Evolutionary conservation across 148 eudicot genomes (phyloP), one percentile per base, ranked within the genome.

Genomic region (Rhododendron ferrugineum): DNA sequence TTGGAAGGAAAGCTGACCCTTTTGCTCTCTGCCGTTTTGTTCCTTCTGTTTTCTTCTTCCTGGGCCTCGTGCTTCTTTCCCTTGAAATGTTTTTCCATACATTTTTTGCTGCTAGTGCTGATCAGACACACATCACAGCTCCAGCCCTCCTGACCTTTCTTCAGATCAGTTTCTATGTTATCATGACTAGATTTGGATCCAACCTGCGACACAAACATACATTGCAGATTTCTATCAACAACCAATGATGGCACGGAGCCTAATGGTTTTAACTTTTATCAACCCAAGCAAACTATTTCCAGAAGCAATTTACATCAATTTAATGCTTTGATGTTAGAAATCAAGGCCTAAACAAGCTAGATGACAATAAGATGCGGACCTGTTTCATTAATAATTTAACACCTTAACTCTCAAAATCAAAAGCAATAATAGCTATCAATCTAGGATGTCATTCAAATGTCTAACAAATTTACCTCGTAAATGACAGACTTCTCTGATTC

Each of bases 81-180:
- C 23, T n/a, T 15, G 2, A 80, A 50, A 40, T 85, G 84, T 34
- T 42, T 50, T 28, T 49, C 58, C 79, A 85, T 36, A 81, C 70
- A 22, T 36, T 34, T 81, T 42, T 49, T n/a, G 62, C 84, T 85
- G 80, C 26, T 34, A 26, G 84, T 72, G 79, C 20, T 81, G 26
- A 80, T 42, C 84, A 68, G 84, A 80, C 84, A 85, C 73, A 85
- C 44, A 50, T 83, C 78, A 66, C 87, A 85, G 78, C 79, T 85
- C 87, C 87, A 80, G 28, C 40, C 70, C 68, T 78, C 49, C 49
- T 80, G 84, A 70, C 74, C 80, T 70, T 80, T 80, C 87, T 85
- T 81, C 78, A 70, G 54, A 68, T 47, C 28, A 68, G 60, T 66
- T 66, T 66, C 62, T 28, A 28, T 10, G 44, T 28, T 30, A 11